A percentile compares a stretch with the other conserved stretches of the same genome.
phyloP scores from a whole-genome alignment of 768 basidiomycete species.

The Lentinula sp. region DNA sequence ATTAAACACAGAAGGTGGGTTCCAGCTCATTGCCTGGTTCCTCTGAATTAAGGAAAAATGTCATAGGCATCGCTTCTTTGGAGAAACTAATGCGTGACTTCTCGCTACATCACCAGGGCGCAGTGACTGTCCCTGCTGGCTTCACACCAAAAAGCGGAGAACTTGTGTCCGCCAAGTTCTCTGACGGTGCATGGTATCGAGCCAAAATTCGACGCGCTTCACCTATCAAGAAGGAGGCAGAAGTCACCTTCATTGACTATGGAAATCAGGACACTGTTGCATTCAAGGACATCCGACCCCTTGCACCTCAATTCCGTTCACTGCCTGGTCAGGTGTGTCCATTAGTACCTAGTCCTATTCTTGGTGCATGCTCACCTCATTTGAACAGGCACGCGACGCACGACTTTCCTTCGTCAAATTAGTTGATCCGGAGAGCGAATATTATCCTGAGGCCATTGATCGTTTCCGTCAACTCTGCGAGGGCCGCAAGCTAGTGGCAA shows the following conservation, averaged over 20 bases:
- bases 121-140: constrained; percentile 49
- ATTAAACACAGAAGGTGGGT: constrained; percentile 78
- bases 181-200: constrained; percentile 93
- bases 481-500: constrained; percentile 96
- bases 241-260: constrained; percentile 92
- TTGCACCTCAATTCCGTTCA: constrained; percentile 85
- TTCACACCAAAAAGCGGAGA: constrained; percentile 84
- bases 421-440: constrained; percentile 76
- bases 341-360: not conserved
- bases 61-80: constrained; percentile 78
- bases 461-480: constrained; percentile 83
- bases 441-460: constrained; percentile 77
- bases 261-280: constrained; percentile 89
- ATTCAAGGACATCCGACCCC: constrained; percentile 80
- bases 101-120: constrained; percentile 73
- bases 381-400: constrained; percentile 29
- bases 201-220: constrained; percentile 87
- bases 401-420: constrained; percentile 65
- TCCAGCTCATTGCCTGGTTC: no score
- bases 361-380: not conserved
- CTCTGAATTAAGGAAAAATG: not conserved
- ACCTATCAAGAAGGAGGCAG: constrained; percentile 86
- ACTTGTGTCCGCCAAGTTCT: constrained; percentile 91
- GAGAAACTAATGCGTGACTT: constrained; percentile 96
- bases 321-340: constrained; percentile 70